Evolutionary conservation across 2,329 filamentous ascomycete genomes (phyloP).

Genomic region (Graphilbum sp.): DNA sequence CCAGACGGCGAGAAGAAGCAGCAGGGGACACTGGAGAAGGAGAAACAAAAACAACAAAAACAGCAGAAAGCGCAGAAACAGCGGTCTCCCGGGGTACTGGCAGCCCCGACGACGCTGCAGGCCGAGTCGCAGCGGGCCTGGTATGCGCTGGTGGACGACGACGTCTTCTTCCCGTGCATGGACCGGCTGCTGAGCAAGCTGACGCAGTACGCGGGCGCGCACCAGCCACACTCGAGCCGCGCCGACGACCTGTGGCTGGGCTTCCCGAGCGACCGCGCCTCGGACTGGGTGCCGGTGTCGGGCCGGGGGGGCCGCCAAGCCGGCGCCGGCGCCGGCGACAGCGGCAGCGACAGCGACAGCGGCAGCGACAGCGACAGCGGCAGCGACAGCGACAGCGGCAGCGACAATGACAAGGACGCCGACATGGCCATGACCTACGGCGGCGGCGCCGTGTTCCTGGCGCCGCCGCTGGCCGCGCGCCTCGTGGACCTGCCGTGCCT

Average conservation of each 20-base stretch:
- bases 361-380: background rate
- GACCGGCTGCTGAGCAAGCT: conserved; percentile 21
- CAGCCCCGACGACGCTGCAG: background rate
- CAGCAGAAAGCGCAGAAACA: too few species aligned
- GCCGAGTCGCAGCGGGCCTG: conserved; percentile 11
- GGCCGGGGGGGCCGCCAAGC: too few species aligned
- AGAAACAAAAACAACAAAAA: too few species aligned
- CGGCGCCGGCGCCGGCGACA: conserved; percentile 2
- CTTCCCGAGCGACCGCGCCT: conserved; percentile 22
- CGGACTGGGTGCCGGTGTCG: conserved; percentile 24
- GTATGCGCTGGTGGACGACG: conserved; percentile 28
- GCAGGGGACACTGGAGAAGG: too few species aligned
- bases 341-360: background rate
- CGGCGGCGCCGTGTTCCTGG: conserved; percentile 27
- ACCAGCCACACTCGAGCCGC: background rate
- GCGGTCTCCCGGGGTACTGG: too few species aligned
- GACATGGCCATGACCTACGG: conserved; percentile 22
- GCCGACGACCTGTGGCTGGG: conserved; percentile 22
- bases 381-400: background rate
- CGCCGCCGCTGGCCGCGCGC: conserved; percentile 16
- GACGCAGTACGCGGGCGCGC: conserved; percentile 11
- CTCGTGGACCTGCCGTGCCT: conserved; percentile 23
- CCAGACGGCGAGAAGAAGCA: too few species aligned
- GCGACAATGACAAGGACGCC: too few species aligned
- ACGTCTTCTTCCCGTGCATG: conserved; percentile 28